These are phyloP conservation scores for Teratosphaeriaceae sp. DNA, from an alignment of 2,329 filamentous ascomycete genomes.

Conservation along the genomic window DNA sequence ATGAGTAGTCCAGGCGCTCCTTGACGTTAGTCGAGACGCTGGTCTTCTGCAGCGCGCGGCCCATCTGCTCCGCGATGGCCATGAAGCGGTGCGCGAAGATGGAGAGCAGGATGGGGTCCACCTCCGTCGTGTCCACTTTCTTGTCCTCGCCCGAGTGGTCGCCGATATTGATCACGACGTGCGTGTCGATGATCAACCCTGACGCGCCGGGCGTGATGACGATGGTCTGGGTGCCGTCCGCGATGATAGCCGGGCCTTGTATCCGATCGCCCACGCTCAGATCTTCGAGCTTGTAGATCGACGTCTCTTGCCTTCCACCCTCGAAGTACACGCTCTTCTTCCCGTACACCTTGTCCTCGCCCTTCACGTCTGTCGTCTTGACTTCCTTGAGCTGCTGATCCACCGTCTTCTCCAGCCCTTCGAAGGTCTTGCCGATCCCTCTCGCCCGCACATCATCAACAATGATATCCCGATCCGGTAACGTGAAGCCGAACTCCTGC, in stretches of 20 bases:
- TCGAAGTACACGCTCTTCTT: conserved; percentile 74
- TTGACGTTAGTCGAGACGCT: conserved; percentile 76
- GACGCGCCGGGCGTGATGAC: conserved; percentile 74
- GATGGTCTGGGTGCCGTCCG: conserved; percentile 85
- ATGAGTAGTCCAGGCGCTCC: conserved; percentile 76
- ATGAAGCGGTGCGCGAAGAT: conserved; percentile 80
- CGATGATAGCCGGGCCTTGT: conserved; percentile 75
- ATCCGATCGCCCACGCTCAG: conserved; percentile 66
- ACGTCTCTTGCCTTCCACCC: conserved; percentile 67
- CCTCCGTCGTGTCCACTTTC: conserved; percentile 47
- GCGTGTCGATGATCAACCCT: conserved; percentile 74
- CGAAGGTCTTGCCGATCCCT: conserved; percentile 83
- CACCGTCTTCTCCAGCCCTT: conserved; percentile 71
- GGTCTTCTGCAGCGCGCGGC: conserved; percentile 69
- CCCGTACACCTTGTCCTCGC: conserved; percentile 58
- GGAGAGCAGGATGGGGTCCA: conserved; percentile 69
- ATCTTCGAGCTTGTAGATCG: conserved; percentile 75
- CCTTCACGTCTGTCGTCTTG: conserved; percentile 50
- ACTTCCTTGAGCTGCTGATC: conserved; percentile 74
- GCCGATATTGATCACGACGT: conserved; percentile 80
- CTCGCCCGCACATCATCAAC: conserved; percentile 84
- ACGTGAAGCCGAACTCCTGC: conserved; percentile 87
- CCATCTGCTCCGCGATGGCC: conserved; percentile 83
- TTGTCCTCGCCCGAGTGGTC: conserved; percentile 44
- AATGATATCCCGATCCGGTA: conserved; percentile 79